Evolutionary conservation across 768 basidiomycete species (phyloP).

Genomic region (Calocybe gangraenosa): DNA sequence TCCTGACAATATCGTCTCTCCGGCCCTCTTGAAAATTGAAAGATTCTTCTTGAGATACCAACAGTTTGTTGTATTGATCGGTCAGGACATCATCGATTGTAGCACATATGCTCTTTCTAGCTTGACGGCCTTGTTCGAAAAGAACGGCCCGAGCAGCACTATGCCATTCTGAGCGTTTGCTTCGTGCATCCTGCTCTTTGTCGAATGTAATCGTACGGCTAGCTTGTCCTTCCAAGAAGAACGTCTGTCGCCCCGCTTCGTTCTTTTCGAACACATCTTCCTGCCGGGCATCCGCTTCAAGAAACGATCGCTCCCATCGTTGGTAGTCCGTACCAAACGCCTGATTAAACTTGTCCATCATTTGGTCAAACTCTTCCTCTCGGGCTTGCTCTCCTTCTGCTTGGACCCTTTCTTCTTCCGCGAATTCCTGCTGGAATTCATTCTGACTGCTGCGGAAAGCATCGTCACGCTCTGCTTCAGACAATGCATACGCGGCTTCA

Average conservation of each 20-base stretch:
- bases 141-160: not conserved
- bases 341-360: not conserved
- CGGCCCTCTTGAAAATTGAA: slow-evolving; percentile 3
- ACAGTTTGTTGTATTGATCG: slow-evolving; percentile 2
- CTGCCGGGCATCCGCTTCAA: slow-evolving; percentile 1
- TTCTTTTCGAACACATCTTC: not conserved
- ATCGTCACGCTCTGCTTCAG: not conserved
- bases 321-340: not conserved
- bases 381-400: slow-evolving; percentile 2
- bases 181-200: not conserved
- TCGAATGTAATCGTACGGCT: not conserved
- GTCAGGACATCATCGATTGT: not conserved
- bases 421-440: slow-evolving; percentile 1
- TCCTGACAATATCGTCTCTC: slow-evolving; percentile 1
- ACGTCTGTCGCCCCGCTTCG: not conserved
- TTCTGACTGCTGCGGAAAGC: not conserved
- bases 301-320: not conserved
- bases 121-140: not conserved
- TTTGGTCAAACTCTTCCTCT: slow-evolving; percentile 1
- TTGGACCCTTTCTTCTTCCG: slow-evolving; percentile 3
- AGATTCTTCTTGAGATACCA: not conserved
- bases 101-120: not conserved
- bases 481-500: not conserved
- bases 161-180: slow-evolving; percentile 6
- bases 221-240: slow-evolving; percentile 5